phyloP scores from a whole-genome alignment of 2,329 filamentous ascomycete genomes.

The Fusarium mangiferae region DNA sequence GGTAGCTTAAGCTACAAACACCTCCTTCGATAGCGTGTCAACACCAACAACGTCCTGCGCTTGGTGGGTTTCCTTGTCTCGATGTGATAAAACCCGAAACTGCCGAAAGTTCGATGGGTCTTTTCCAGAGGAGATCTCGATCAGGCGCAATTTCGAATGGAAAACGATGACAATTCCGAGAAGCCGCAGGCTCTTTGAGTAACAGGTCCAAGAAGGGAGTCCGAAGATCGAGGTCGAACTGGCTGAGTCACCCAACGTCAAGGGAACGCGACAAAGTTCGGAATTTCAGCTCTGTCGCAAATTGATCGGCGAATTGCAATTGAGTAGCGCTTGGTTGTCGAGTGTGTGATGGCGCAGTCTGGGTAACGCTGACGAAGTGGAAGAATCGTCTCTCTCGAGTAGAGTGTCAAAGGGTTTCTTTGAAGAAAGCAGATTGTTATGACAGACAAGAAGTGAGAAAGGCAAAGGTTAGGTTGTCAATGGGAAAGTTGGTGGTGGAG shows the following conservation, averaged over 20 bases:
- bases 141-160: conserved; percentile 17
- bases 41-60: conserved; percentile 39
- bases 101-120: neutral
- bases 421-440: conserved; percentile 28
- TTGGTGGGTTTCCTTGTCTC: conserved; percentile 14
- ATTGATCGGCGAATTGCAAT: conserved; percentile 21
- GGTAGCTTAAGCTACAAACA: conserved; percentile 25
- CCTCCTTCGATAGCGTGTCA: conserved; percentile 9
- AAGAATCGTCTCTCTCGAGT: conserved; percentile 17
- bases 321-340: conserved; percentile 4
- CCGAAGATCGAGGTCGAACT: conserved; percentile 28
- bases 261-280: conserved; percentile 13
- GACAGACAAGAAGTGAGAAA: conserved; percentile 32
- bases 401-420: conserved; percentile 17
- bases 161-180: conserved; percentile 1
- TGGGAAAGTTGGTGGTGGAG: conserved; percentile 43
- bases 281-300: conserved; percentile 26
- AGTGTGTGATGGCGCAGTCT: conserved; percentile 4
- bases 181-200: conserved; percentile 2
- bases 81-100: conserved; percentile 15
- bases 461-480: conserved; percentile 40
- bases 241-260: conserved; percentile 37
- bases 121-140: neutral
- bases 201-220: conserved; percentile 12
- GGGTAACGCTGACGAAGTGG: conserved; percentile 6